Evolutionary conservation across 331 rosid species (phyloP).

Genomic region (Quercus phellos): DNA sequence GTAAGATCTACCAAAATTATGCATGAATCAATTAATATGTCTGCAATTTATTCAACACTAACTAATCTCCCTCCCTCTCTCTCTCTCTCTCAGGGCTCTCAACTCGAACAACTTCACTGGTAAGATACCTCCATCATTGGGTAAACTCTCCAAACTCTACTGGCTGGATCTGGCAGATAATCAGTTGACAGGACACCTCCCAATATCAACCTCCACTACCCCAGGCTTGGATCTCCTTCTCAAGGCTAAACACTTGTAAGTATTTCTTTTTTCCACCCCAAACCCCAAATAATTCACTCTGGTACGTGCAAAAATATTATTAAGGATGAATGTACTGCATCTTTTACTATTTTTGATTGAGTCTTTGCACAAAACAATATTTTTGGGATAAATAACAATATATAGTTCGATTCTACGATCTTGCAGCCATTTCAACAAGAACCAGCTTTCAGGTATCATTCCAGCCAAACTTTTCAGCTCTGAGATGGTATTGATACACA

Average conservation of each 20-base stretch:
- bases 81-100: conserved; percentile 51
- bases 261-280: background rate
- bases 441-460: conserved; percentile 71
- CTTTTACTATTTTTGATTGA: background rate
- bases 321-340: background rate
- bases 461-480: conserved; percentile 65
- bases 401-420: conserved; percentile 1
- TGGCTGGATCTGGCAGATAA: conserved; percentile 81
- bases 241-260: conserved; percentile 85
- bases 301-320: background rate
- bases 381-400: background rate
- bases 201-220: conserved; percentile 51
- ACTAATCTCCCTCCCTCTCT: background rate
- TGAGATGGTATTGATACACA: conserved; percentile 61
- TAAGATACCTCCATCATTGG: conserved; percentile 64
- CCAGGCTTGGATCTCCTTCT: conserved; percentile 75
- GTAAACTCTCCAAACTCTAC: conserved; percentile 68
- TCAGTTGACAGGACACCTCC: conserved; percentile 58
- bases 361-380: background rate
- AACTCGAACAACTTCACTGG: conserved; percentile 73
- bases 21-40: background rate
- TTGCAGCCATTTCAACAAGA: conserved; percentile 83
- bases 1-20: conserved; percentile 39
- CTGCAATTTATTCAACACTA: background rate
- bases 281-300: background rate